Evolutionary conservation across 306 rosid genomes (phyloP), one percentile per base, ranked within the genome.

Genomic region (Cucumis melo): DNA sequence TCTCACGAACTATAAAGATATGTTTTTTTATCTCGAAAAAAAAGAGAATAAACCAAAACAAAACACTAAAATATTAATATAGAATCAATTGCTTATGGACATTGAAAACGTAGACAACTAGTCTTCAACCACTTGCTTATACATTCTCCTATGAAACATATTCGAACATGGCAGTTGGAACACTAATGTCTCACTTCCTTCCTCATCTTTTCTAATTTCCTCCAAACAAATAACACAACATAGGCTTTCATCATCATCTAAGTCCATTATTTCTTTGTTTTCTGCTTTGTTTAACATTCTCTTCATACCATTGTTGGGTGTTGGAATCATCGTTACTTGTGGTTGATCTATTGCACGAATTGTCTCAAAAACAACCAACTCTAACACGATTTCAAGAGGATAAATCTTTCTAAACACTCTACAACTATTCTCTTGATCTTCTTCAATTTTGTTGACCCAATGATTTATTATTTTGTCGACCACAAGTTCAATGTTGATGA

Each of bases 101-200:
- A 73, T 27, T 53, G 70, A 11, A 55, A 78, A 78, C 13, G 76
- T 80, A n/a, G 21, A 79, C 62, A 42, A 48, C 76, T 53, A 23
- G 11, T 27, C 5, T 73, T 56, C 17, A 78, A 20, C 81, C 76
- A 81, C 13, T 8, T 66, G 9, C 21, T 20, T 23, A 82, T 65
- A 67, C 81, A 78, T 34, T 63, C 39, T 20, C 10, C 73, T 0
- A 46, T 82, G 82, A 78, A 73, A 78, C 13, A 21, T 34, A 78
- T 82, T 79, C 17, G 54, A 38, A 58, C 68, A 80, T 39, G 63
- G 66, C 67, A 80, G 20, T 23, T 50, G 16, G 14, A 57, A 57
- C 50, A 10, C 50, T 2, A 20, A 0, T 10, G 1, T 1, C 10
- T 8, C 57, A 6, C 7, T 55, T n/a, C 54, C 41, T 11, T 13